These are phyloP conservation scores for Sugiyamaella floridensis DNA, from an alignment of 805 yeast species.

Conservation along the genomic window DNA sequence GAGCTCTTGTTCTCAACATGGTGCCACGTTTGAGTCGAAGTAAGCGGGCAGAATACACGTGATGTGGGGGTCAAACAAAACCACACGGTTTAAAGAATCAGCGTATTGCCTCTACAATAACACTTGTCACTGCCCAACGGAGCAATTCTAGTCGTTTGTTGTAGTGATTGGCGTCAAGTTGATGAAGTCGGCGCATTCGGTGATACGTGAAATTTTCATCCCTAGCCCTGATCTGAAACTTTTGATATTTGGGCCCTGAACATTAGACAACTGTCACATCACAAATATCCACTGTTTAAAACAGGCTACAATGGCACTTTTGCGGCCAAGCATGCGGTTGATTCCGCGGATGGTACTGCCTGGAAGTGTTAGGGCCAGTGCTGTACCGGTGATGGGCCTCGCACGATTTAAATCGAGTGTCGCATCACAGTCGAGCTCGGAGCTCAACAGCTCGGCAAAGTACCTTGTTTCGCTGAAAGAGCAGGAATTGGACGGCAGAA, in stretches of 20 bases:
- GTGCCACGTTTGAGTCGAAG: neutral
- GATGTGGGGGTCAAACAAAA: too few relatives aligned
- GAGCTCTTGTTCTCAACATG: neutral
- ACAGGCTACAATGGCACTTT: neutral
- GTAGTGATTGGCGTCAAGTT: too few relatives aligned
- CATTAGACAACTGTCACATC: neutral
- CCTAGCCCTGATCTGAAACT: neutral
- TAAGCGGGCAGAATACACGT: too few relatives aligned
- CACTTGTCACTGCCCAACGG: neutral
- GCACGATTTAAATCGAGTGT: neutral
- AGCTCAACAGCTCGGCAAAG: slow-evolving; percentile 14
- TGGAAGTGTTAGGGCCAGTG: neutral
- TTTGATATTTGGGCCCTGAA: neutral
- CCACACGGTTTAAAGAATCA: too few relatives aligned
- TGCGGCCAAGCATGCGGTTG: neutral
- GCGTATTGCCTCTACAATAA: too few relatives aligned
- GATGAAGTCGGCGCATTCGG: too few relatives aligned
- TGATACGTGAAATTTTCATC: neutral
- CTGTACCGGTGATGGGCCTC: neutral
- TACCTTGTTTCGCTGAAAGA: slow-evolving; percentile 15
- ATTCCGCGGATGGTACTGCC: neutral
- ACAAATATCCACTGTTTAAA: neutral
- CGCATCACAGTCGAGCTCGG: neutral
- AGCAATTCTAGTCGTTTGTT: neutral
- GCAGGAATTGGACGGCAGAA: slow-evolving; percentile 4